A percentile compares a stretch with the other conserved stretches of the same genome.
Conservation (phyloP, 2,329 filamentous ascomycete genomes). For the Colletotrichum noveboracense region DNA sequence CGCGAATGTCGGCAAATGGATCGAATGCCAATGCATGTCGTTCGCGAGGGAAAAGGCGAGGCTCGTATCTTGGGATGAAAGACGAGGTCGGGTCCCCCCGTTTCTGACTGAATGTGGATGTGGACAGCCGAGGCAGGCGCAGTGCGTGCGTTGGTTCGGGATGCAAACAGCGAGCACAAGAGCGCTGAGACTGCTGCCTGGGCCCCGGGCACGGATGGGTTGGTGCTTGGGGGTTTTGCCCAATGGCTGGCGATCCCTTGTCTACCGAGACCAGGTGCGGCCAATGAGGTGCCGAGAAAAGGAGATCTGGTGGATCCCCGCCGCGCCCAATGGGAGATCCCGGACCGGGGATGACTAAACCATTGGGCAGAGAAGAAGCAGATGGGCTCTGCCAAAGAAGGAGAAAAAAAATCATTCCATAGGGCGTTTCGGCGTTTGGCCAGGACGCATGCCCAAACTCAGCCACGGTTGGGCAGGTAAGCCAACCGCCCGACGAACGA, state of each 20-base stretch:
- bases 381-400: background rate
- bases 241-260: background rate
- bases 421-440: background rate
- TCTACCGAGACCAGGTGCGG: background rate
- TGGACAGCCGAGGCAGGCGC: background rate
- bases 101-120: background rate
- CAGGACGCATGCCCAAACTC: background rate
- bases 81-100: background rate
- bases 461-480: background rate
- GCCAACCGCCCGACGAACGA: background rate
- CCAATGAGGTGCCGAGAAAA: background rate
- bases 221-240: background rate
- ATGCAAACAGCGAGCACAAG: background rate
- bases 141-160: background rate
- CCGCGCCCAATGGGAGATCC: background rate
- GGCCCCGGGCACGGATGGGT: background rate
- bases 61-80: background rate
- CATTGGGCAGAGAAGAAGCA: background rate
- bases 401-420: background rate
- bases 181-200: slow-evolving; percentile 4
- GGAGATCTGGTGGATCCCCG: background rate
- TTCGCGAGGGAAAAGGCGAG: background rate
- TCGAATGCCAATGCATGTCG: background rate
- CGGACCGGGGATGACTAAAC: background rate
- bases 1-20: background rate